Evolutionary conservation across 2,329 filamentous ascomycete species (phyloP).

Genomic region (Magnaporthiopsis incrustans): DNA sequence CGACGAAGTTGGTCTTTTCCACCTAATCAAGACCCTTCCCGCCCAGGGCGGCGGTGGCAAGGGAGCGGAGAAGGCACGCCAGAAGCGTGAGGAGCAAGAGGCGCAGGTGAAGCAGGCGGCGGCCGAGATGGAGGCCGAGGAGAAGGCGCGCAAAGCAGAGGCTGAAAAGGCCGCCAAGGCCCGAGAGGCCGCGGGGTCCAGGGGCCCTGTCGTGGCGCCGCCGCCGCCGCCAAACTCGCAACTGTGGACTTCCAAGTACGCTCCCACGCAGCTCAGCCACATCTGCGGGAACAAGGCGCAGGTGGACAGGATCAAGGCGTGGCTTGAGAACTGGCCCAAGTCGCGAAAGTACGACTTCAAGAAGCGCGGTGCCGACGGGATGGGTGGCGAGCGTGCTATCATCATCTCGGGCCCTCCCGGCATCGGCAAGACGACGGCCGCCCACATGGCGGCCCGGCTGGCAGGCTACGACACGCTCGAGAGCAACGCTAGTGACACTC

Average conservation of each 20-base stretch:
- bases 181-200: slow-evolving; percentile 30
- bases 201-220: slow-evolving; percentile 29
- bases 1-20: slow-evolving; percentile 85
- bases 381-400: slow-evolving; percentile 76
- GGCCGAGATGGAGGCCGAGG: slow-evolving; percentile 77
- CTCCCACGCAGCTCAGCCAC: slow-evolving; percentile 72
- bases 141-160: slow-evolving; percentile 49
- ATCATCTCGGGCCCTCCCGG: slow-evolving; percentile 93
- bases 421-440: slow-evolving; percentile 95
- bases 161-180: slow-evolving; percentile 47
- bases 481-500: slow-evolving; percentile 89
- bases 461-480: slow-evolving; percentile 92
- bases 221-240: slow-evolving; percentile 45
- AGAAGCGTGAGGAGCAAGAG: slow-evolving; percentile 79
- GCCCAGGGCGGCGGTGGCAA: slow-evolving; percentile 82
- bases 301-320: slow-evolving; percentile 83
- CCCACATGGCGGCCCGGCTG: slow-evolving; percentile 85
- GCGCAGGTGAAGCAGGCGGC: slow-evolving; percentile 74
- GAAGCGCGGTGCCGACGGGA: slow-evolving; percentile 73
- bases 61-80: slow-evolving; percentile 74
- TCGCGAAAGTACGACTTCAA: slow-evolving; percentile 75
- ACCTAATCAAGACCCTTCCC: slow-evolving; percentile 72
- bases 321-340: slow-evolving; percentile 77
- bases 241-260: slow-evolving; percentile 93
- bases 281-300: slow-evolving; percentile 91